These are phyloP conservation scores for Tylopilus cervinicoccineus DNA, from an alignment of 768 basidiomycete genomes.

Conservation along the genomic window DNA sequence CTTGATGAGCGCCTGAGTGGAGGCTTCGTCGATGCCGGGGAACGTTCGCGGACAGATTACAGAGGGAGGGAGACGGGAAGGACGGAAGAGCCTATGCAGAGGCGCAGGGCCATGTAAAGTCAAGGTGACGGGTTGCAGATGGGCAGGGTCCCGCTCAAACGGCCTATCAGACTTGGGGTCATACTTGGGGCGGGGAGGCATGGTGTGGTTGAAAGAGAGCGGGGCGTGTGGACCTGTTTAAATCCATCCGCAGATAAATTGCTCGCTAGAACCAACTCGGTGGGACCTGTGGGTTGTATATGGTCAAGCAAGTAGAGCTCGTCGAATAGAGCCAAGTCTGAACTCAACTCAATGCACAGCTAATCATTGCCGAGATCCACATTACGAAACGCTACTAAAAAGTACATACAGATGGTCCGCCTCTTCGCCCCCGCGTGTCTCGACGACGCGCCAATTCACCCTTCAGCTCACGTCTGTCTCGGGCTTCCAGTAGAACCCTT, in stretches of 20 bases:
- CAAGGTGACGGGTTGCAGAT: conserved; percentile 16
- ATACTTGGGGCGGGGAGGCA: conserved; percentile 11
- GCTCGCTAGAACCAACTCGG: too few relatives aligned
- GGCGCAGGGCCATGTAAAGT: conserved; percentile 18
- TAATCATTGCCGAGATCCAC: too few relatives aligned
- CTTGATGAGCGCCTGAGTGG: conserved; percentile 38
- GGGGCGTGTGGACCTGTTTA: not conserved
- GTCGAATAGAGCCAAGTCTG: too few relatives aligned
- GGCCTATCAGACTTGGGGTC: conserved; percentile 9
- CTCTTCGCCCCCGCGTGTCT: too few relatives aligned
- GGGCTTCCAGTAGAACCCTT: conserved; percentile 16
- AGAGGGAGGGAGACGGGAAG: conserved; percentile 28
- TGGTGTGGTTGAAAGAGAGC: not conserved
- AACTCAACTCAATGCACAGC: too few relatives aligned
- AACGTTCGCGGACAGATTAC: conserved; percentile 30
- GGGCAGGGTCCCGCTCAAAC: conserved; percentile 16
- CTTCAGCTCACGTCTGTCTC: not conserved
- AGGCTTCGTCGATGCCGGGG: conserved; percentile 34
- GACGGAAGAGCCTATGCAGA: conserved; percentile 19
- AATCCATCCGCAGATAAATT: too few relatives aligned
- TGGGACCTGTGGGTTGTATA: too few relatives aligned
- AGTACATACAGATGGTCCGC: too few relatives aligned
- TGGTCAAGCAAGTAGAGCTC: too few relatives aligned
- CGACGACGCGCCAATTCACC: too few relatives aligned
- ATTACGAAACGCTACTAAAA: too few relatives aligned